Evolutionary conservation across 2,329 filamentous ascomycete genomes (phyloP).

Genomic region (Fusarium setosum): DNA sequence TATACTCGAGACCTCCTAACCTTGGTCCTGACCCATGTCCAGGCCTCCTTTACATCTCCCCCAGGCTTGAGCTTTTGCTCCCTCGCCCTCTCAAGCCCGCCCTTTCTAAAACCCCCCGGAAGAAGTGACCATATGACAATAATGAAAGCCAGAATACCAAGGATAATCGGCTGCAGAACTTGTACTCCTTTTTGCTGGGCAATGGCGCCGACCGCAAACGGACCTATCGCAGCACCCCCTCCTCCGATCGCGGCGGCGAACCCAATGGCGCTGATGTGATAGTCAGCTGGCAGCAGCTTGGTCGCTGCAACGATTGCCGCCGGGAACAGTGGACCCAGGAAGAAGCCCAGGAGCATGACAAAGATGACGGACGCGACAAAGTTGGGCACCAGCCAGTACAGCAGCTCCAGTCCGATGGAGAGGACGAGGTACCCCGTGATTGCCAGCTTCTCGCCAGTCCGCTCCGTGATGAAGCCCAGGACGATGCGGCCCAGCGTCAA

Average conservation of each 20-base stretch:
- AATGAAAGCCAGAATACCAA: constrained; percentile 60
- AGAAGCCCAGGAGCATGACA: constrained; percentile 80
- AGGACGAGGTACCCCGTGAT: constrained; percentile 72
- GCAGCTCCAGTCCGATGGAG: constrained; percentile 72
- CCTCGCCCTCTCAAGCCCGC: constrained; percentile 55
- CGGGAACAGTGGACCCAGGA: constrained; percentile 83
- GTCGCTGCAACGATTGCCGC: constrained; percentile 79
- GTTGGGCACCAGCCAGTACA: constrained; percentile 85
- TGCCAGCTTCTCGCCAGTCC: constrained; percentile 76
- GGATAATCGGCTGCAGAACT: constrained; percentile 66
- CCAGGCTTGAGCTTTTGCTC: constrained; percentile 51
- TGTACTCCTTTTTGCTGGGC: constrained; percentile 67
- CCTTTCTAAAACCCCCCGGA: constrained; percentile 52
- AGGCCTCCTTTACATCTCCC: constrained; percentile 41
- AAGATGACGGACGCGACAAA: constrained; percentile 80
- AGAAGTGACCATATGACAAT: constrained; percentile 58
- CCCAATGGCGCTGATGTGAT: constrained; percentile 84
- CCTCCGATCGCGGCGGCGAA: constrained; percentile 85
- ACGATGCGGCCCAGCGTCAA: constrained; percentile 79
- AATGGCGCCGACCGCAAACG: constrained; percentile 76
- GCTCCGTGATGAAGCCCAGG: constrained; percentile 80
- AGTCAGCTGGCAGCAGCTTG: constrained; percentile 76
- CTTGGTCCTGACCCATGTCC: constrained; percentile 26
- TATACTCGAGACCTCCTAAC: background rate
- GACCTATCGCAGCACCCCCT: constrained; percentile 74